Conservation (phyloP, 2,329 filamentous ascomycete genomes). For the Zymoseptoria pseudotritici region DNA sequence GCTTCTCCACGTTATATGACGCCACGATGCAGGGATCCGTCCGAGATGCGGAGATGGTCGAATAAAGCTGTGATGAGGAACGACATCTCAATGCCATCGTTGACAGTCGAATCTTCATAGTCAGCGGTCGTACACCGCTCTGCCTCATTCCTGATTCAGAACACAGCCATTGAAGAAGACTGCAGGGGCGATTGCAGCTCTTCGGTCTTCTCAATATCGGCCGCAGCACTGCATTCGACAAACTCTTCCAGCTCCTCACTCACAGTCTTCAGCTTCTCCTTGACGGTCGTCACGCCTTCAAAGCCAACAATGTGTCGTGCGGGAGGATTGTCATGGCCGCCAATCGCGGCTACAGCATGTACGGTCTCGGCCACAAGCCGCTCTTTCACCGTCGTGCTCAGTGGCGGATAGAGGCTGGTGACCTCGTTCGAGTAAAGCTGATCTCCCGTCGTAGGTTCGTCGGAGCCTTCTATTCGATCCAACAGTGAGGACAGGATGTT, state of each 20-base stretch:
- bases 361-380: slow-evolving; percentile 80
- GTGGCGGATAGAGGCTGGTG: slow-evolving; percentile 64
- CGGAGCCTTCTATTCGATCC: slow-evolving; percentile 52
- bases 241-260: slow-evolving; percentile 96
- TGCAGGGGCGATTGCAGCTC: not conserved
- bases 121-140: not conserved
- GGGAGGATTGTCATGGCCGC: slow-evolving; percentile 91
- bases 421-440: slow-evolving; percentile 43
- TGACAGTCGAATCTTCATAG: no score
- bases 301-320: slow-evolving; percentile 88
- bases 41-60: not conserved
- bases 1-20: slow-evolving; percentile 5
- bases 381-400: slow-evolving; percentile 62
- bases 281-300: slow-evolving; percentile 79
- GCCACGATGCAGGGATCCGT: not conserved
- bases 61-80: not conserved
- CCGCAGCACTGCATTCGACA: slow-evolving; percentile 77
- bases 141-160: not conserved
- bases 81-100: not conserved
- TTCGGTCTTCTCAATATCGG: slow-evolving; percentile 54
- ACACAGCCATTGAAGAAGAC: not conserved
- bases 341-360: slow-evolving; percentile 82
- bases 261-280: slow-evolving; percentile 93
- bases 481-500: slow-evolving; percentile 76
- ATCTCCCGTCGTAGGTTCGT: slow-evolving; percentile 38